Base-by-base conservation (phyloP, 176 grass and related monocot species). In the Eremochloa ophiuroides region DNA sequence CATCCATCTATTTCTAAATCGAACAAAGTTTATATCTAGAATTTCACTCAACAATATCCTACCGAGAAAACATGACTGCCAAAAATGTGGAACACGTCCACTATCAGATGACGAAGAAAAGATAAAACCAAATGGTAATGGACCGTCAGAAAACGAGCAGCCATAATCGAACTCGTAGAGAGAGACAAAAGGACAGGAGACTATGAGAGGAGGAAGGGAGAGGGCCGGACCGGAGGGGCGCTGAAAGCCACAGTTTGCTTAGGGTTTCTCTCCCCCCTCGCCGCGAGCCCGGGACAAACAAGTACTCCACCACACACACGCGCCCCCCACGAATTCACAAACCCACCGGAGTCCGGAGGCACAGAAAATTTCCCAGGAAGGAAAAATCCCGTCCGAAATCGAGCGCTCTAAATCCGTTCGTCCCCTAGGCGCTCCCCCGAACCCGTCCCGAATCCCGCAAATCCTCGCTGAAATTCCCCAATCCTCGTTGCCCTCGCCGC, bases 231-330 rank as follows among this genome's bases (percentile, higher is more conserved):
- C 10, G 4, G 69, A 65, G n/a, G 41, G 33, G 59, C 30, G 79
- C 33, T 56, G 66, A 56, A 64, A 58, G 86, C 47, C 85, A 87
- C 85, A 56, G 66, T 84, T 37, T 30, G 65, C 87, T 85, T 82
- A 86, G 88, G 83, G 83, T 90, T 90, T 86, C 83, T 86, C 83
- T 48, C 43, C 73, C 66, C 55, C 46, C 58, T 1, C 56, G n/a
- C n/a, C n/a, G n/a, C n/a, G n/a, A n/a, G n/a, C n/a, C 30, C 74
- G 11, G 73, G 83, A 44, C 56, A 55, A 34, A 55, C 83, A 66
- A 78, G 56, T 33, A 67, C 66, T 51, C 66, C 74, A 83, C 84
- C 66, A 86, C 72, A 89, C 73, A 82, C 69, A 82, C 77, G 44
- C 33, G 33, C 65, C 34, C 34, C 44, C 38, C 83, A 82, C 72